Evolutionary conservation across 768 basidiomycete species (phyloP).

Genomic region (Boletales sp.): DNA sequence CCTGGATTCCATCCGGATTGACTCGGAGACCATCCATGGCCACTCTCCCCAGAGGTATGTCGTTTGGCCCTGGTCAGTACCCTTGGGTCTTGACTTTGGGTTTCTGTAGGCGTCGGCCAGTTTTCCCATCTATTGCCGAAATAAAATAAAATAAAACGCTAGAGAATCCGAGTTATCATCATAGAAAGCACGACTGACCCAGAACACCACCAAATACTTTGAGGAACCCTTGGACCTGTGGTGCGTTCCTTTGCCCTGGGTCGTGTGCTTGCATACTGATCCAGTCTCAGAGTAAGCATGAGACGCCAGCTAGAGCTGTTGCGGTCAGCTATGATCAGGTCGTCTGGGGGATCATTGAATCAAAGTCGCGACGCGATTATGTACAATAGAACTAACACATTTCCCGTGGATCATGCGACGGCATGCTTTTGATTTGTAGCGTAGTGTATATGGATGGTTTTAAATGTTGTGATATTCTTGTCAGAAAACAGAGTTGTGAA

Average conservation of each 20-base stretch:
- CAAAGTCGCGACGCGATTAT: too few species aligned
- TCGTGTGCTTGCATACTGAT: neutral
- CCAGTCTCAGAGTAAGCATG: neutral
- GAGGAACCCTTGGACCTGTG: neutral
- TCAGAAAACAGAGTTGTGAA: too few species aligned
- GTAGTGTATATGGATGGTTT: too few species aligned
- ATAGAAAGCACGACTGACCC: neutral
- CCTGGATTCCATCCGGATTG: conserved; percentile 4
- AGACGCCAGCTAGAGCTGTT: conserved; percentile 11
- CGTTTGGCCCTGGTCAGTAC: neutral
- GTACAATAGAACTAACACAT: too few species aligned
- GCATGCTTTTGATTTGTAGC: too few species aligned
- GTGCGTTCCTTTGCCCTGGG: neutral
- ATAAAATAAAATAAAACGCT: neutral
- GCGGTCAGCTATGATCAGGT: conserved; percentile 3
- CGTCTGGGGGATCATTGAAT: too few species aligned
- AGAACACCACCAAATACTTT: neutral
- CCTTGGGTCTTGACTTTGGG: neutral
- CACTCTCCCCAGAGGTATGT: conserved; percentile 1
- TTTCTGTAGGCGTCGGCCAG: neutral
- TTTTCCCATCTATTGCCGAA: neutral
- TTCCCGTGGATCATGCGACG: too few species aligned
- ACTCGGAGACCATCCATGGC: conserved; percentile 5
- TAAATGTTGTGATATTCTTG: too few species aligned
- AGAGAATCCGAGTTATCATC: neutral